Evolutionary conservation across 83 land plant genomes (phyloP).

Genomic region (Larix sibirica): DNA sequence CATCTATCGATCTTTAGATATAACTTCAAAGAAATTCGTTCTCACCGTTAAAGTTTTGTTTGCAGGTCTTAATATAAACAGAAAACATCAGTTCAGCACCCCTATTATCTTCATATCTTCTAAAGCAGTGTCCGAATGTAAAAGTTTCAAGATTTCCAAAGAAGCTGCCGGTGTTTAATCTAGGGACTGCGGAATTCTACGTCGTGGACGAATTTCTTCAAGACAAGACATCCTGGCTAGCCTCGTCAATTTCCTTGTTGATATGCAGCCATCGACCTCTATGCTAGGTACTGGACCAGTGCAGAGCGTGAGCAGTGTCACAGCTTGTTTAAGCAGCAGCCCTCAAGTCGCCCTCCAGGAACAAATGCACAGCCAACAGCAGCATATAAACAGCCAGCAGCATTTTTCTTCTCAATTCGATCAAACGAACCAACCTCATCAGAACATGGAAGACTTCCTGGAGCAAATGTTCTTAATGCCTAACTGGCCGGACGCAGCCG

Average conservation of each 20-base stretch:
- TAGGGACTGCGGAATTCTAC: not conserved
- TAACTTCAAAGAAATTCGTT: no score
- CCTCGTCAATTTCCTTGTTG: not conserved
- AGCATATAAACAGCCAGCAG: slow-evolving; percentile 1
- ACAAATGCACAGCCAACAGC: slow-evolving; percentile 16
- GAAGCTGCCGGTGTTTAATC: no score
- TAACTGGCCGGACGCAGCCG: slow-evolving; percentile 22
- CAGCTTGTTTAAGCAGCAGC: slow-evolving; percentile 15
- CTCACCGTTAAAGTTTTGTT: no score
- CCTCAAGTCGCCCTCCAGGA: not conserved
- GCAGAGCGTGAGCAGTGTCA: slow-evolving; percentile 10
- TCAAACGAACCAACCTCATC: not conserved
- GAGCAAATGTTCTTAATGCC: slow-evolving; percentile 72
- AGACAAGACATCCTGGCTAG: slow-evolving; percentile 19
- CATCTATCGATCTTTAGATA: no score
- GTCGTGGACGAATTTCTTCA: not conserved
- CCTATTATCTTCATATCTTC: no score
- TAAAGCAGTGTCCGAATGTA: no score
- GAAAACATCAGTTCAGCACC: no score
- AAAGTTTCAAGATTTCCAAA: no score
- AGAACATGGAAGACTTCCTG: slow-evolving; percentile 54
- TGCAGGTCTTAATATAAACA: no score
- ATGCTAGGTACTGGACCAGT: slow-evolving; percentile 11
- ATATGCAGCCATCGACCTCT: slow-evolving; percentile 19
- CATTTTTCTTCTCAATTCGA: slow-evolving; percentile 14